Percentiles rank a stretch among this genome's conserved stretches.
Conservation (phyloP, 2,329 filamentous ascomycete genomes). For the Sphaerulina musiva region DNA sequence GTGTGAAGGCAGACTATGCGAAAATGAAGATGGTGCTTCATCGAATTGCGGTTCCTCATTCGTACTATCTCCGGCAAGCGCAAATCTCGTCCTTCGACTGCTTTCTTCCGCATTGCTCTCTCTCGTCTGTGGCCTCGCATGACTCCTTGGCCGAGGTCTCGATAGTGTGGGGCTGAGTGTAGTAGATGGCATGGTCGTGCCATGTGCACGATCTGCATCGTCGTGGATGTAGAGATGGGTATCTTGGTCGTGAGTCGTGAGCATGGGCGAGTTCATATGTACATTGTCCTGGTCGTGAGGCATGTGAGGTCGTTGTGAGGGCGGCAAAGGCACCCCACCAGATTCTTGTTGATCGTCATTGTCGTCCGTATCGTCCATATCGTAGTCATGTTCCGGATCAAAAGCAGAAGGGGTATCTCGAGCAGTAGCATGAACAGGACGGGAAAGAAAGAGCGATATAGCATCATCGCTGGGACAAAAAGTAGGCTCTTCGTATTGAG, state of each 20-base stretch:
- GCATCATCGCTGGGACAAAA: conserved; percentile 22
- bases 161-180: neutral
- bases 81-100: conserved; percentile 22
- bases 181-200: conserved; percentile 1
- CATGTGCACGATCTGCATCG: neutral
- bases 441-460: conserved; percentile 17
- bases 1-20: neutral
- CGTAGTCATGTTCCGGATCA: conserved; percentile 2
- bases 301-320: neutral
- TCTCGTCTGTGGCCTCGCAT: conserved; percentile 18
- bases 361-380: conserved; percentile 10
- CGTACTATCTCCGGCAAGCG: conserved; percentile 17
- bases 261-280: conserved; percentile 1
- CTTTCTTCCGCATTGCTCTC: conserved; percentile 24
- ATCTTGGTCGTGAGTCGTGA: conserved; percentile 4
- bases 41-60: conserved; percentile 14
- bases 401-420: conserved; percentile 8
- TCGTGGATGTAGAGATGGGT: conserved; percentile 1
- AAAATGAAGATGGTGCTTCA: neutral
- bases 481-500: conserved; percentile 25
- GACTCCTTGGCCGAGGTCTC: conserved; percentile 4
- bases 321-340: conserved; percentile 11
- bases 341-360: conserved; percentile 13
- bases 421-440: conserved; percentile 4
- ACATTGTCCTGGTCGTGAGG: conserved; percentile 4